Conservation (phyloP, 345 rosid species). For the Eucalyptus albens region DNA sequence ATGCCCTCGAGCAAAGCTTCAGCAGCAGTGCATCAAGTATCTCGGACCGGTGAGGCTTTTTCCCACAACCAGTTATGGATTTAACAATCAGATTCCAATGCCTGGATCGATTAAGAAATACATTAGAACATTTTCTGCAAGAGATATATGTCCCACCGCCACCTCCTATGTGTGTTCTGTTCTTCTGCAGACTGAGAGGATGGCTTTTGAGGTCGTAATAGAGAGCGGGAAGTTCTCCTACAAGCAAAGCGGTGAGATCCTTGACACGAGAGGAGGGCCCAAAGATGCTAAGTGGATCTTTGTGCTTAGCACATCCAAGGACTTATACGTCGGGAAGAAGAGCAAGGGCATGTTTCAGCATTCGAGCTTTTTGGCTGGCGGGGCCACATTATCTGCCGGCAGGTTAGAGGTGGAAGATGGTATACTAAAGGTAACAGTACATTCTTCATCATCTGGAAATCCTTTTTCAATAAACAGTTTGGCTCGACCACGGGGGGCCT, state of each 20-base stretch:
- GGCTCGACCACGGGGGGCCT: neutral
- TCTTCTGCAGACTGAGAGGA: slow-evolving; percentile 47
- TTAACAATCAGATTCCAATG: neutral
- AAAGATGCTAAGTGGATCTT: slow-evolving; percentile 80
- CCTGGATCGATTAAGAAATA: neutral
- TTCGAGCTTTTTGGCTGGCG: slow-evolving; percentile 89
- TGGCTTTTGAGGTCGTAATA: slow-evolving; percentile 44
- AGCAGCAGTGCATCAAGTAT: slow-evolving; percentile 87
- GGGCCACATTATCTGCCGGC: slow-evolving; percentile 88
- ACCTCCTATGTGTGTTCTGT: neutral
- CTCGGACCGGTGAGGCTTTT: slow-evolving; percentile 77
- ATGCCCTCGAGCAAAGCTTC: slow-evolving; percentile 66
- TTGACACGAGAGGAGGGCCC: slow-evolving; percentile 50
- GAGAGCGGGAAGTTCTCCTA: slow-evolving; percentile 36
- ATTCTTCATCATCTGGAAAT: neutral
- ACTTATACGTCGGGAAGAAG: slow-evolving; percentile 58
- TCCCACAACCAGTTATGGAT: neutral
- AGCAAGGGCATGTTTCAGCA: slow-evolving; percentile 83
- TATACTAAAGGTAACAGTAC: slow-evolving; percentile 34
- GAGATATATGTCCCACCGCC: neutral
- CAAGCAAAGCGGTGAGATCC: slow-evolving; percentile 39
- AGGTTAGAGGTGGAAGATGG: slow-evolving; percentile 61
- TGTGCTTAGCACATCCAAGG: slow-evolving; percentile 65
- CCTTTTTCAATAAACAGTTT: neutral
- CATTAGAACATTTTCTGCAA: neutral